phyloP scores from a whole-genome alignment of 208 protist genomes.

The Herpetomonas tarakana region DNA sequence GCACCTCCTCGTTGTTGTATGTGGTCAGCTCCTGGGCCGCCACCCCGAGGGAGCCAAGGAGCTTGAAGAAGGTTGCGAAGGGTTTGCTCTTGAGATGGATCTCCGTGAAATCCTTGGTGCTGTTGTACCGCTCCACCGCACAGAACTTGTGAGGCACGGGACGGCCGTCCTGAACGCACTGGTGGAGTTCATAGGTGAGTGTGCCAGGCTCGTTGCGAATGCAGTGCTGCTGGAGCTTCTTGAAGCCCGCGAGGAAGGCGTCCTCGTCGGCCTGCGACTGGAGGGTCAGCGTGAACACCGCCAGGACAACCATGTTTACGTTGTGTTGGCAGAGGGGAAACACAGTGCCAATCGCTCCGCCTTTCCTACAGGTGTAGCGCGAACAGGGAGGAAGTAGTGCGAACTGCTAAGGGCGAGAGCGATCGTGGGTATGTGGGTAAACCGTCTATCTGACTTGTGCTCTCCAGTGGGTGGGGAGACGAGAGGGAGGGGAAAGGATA shows the following conservation, averaged over 20 bases:
- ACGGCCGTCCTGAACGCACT: conserved; percentile 28
- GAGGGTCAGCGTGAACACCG: conserved; percentile 51
- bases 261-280: conserved; percentile 24
- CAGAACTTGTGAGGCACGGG: conserved; percentile 27
- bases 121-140: conserved; percentile 62
- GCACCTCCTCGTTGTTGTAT: conserved; percentile 16
- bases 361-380: too few relatives aligned
- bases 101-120: conserved; percentile 26
- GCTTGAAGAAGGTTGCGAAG: conserved; percentile 28
- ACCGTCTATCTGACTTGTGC: too few relatives aligned
- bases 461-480: too few relatives aligned
- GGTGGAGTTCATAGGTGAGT: conserved; percentile 66
- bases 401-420: too few relatives aligned
- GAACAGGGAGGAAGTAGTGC: too few relatives aligned
- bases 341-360: too few relatives aligned
- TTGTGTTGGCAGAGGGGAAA: background rate
- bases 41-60: conserved; percentile 23
- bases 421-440: too few relatives aligned
- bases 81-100: conserved; percentile 41
- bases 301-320: conserved; percentile 47
- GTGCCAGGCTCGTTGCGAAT: conserved; percentile 55
- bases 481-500: too few relatives aligned
- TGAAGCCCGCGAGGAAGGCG: conserved; percentile 41
- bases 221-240: conserved; percentile 36
- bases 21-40: conserved; percentile 19